Base-by-base conservation (phyloP, 1,284 basidiomycete species). In the Rhizopogon parksii region DNA sequence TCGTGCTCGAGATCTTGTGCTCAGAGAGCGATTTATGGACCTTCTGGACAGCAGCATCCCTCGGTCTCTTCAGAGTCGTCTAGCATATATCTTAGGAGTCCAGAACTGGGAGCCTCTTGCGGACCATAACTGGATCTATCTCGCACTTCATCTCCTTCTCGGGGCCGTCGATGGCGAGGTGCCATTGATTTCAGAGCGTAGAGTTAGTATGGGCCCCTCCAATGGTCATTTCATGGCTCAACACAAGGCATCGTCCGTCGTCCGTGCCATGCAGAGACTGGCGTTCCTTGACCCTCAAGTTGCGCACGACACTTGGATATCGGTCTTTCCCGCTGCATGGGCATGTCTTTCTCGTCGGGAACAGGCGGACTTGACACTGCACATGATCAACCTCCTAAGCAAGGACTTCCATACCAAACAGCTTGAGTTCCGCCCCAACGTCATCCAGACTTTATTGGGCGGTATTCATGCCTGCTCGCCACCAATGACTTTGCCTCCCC, bases 91-190 rank as follows among this genome's bases (percentile, higher is more conserved):
- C 56, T 77, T 96, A 47, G 94, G 92, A 25, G 85, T 94, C 17
- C 95, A 99, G 70, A 95, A 79, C 65, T 99, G 97, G 96, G 96
- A 99, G 59, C 82, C 87, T 8, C 71, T 99, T 15, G 85, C 91
- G 1, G 93, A 97, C 58, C 83, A 90, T 54, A 95, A 97, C 65
- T 99, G 96, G 96, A 88, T 96, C 42, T 88, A 91, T 57, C 80
- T 98, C 40, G 92, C 94, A 32, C 74, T 98, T 24, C 90, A 96
- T 62, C 82, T 99, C 24, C 72, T 98, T 17, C 79, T 99, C 9
- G 91, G 93, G 15, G 79, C 88, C 11, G 77, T 85, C n/a, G 88
- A 95, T 60, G 70, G 72, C 9, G 85, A 91, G 47, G 67, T 78
- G 35, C 64, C 71, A 6, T 60, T 76, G 35, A 53, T 69, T 54